Base-by-base conservation (phyloP, 2,329 filamentous ascomycete species). In the Trichothecium sympodiale region DNA sequence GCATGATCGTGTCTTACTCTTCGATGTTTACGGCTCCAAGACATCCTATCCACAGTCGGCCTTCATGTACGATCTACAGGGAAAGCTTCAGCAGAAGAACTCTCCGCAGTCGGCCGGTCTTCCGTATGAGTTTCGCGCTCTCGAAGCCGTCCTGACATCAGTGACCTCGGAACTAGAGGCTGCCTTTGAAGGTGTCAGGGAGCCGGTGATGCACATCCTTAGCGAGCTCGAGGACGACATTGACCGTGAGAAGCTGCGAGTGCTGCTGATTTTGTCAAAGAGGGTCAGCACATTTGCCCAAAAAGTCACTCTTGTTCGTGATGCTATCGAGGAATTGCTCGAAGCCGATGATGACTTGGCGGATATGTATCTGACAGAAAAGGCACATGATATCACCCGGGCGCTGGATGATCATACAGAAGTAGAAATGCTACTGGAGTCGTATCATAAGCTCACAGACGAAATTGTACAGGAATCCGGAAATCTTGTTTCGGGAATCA, bases 51-150 rank as follows among this genome's bases (percentile, higher is more conserved):
- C 89, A 23, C 91, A 96, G 56, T 94, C 87, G 4, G 77, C 91
- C 12, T 98, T 98, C 62, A 94, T 98, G 77, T 95, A 96, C 60
- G 91, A 96, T 52, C 65, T 98, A 15, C 87, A 96, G 56, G 85
- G 85, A 10, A 94, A 94, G 54, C 67, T 98, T 31, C 80, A 85
- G 43, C 86, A 94, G 52, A 89, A 87, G 55, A 70, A 77, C 40
- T 53, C 64, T 4, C 46, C 54, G 12, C 33, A 44, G 3, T 64
- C 70, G 1, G 72, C 70, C 26, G 73, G 75, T 3, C 69, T 98
- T 5, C 85, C 91, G 0, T 98, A 98, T 57, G 91, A 98, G 57
- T 94, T 96, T 57, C 82, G 91, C 18, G 91, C 91, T 4, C 74
- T 98, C 14, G 91, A 98, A 69, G 86, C 91, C 1, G 88, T 96